phyloP scores from a whole-genome alignment of 306 rosid species.

The Casuarina equisetifolia region DNA sequence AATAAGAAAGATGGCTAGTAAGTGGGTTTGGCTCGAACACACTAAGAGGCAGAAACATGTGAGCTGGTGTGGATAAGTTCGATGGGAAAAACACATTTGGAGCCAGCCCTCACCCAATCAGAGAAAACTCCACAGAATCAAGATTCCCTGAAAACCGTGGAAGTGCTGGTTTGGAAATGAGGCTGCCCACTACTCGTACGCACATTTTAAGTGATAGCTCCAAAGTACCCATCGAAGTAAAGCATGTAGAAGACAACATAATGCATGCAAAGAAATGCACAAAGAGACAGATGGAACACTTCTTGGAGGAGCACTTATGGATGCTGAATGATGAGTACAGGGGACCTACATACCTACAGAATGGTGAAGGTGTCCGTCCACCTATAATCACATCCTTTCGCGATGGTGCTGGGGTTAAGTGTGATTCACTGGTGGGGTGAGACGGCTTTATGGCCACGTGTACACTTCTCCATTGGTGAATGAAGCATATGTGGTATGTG shows the following conservation, averaged over 20 bases:
- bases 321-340: slow-evolving; percentile 30
- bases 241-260: slow-evolving; percentile 39
- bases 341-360: slow-evolving; percentile 5
- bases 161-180: neutral
- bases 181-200: slow-evolving; percentile 31
- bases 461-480: slow-evolving; percentile 13
- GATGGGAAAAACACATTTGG: neutral
- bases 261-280: slow-evolving; percentile 43
- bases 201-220: slow-evolving; percentile 27
- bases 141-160: neutral
- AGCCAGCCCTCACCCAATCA: slow-evolving; percentile 3
- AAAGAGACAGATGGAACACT: slow-evolving; percentile 33
- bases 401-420: slow-evolving; percentile 28
- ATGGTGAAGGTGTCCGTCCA: neutral
- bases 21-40: neutral
- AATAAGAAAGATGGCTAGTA: neutral
- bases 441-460: slow-evolving; percentile 9
- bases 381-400: slow-evolving; percentile 2
- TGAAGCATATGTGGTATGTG: slow-evolving; percentile 11
- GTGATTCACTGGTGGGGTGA: slow-evolving; percentile 20
- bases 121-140: slow-evolving; percentile 11
- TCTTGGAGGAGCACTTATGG: slow-evolving; percentile 29
- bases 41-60: slow-evolving; percentile 13
- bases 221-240: slow-evolving; percentile 25
- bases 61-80: slow-evolving; percentile 13